A percentile compares a stretch with the other conserved stretches of the same genome.
These are phyloP conservation scores for Beauveria brongniartii DNA, from an alignment of 2,329 filamentous ascomycete species.

Conservation along the genomic window DNA sequence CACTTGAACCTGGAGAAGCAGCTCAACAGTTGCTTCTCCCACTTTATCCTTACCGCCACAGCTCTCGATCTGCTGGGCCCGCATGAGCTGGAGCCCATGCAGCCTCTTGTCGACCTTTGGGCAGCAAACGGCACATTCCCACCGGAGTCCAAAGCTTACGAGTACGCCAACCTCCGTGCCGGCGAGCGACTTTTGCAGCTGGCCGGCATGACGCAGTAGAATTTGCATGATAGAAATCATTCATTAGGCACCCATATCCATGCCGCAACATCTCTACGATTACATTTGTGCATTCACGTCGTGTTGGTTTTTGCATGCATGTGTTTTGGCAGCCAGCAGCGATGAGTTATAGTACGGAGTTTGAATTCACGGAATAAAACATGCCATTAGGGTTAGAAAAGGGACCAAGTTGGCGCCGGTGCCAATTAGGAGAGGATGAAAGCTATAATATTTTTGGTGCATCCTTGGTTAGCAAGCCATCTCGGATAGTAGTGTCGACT, in stretches of 20 bases:
- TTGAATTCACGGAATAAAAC: constrained; percentile 1
- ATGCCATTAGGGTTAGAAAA: neutral
- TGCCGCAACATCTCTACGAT: constrained; percentile 5
- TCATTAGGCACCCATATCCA: neutral
- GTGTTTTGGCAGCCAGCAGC: neutral
- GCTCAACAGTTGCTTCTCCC: constrained; percentile 80
- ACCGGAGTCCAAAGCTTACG: constrained; percentile 60
- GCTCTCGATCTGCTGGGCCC: constrained; percentile 78
- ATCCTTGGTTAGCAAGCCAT: neutral
- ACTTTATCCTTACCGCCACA: constrained; percentile 74
- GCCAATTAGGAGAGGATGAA: neutral
- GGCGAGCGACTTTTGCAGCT: constrained; percentile 52
- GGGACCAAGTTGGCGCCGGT: neutral
- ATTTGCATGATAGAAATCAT: neutral
- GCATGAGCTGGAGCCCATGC: constrained; percentile 91
- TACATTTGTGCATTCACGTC: constrained; percentile 1
- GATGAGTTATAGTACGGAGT: neutral
- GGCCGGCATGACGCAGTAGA: constrained; percentile 23
- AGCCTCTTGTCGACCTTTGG: constrained; percentile 87
- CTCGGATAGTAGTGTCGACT: neutral
- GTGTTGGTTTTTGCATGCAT: constrained; percentile 6
- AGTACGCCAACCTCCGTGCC: constrained; percentile 53
- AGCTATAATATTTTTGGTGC: neutral
- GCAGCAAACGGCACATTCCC: constrained; percentile 83
- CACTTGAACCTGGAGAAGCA: constrained; percentile 74